Percentiles rank a stretch among this genome's conserved stretches.
These are phyloP conservation scores for Phytopythium vexans DNA, from an alignment of 352 stramenopile genomes.

Conservation along the genomic window DNA sequence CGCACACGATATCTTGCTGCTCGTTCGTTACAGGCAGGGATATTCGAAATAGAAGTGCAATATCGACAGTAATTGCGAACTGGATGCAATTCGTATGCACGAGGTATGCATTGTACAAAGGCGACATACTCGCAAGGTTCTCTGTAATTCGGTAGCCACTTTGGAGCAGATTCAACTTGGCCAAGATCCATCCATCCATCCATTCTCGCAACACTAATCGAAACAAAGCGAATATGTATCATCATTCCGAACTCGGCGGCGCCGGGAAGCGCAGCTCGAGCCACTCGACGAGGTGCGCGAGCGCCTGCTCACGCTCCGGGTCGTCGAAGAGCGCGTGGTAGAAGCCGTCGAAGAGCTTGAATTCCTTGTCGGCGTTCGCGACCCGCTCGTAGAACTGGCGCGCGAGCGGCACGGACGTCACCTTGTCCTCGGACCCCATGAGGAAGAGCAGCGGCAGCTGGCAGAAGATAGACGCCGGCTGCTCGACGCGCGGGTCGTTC, in stretches of 20 bases:
- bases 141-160: no score
- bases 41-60: no score
- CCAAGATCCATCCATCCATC: no score
- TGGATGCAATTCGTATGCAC: no score
- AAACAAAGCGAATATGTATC: no score
- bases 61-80: no score
- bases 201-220: no score
- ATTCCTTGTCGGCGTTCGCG: conserved; percentile 47
- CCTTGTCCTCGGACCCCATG: conserved; percentile 45
- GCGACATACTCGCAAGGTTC: no score
- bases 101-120: no score
- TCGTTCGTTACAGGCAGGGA: no score
- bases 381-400: conserved; percentile 39
- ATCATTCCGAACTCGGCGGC: not conserved
- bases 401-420: conserved; percentile 43
- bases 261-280: conserved; percentile 34
- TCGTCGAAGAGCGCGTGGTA: conserved; percentile 68
- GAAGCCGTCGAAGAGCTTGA: conserved; percentile 46
- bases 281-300: conserved; percentile 39
- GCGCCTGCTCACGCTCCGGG: conserved; percentile 47
- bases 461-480: conserved; percentile 26
- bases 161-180: no score
- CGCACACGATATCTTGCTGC: no score
- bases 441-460: conserved; percentile 27
- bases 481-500: conserved; percentile 23